Percentiles rank a stretch among this genome's conserved stretches.
phyloP scores from a whole-genome alignment of 2,329 filamentous ascomycete species.

The Botrytis cinerea region DNA sequence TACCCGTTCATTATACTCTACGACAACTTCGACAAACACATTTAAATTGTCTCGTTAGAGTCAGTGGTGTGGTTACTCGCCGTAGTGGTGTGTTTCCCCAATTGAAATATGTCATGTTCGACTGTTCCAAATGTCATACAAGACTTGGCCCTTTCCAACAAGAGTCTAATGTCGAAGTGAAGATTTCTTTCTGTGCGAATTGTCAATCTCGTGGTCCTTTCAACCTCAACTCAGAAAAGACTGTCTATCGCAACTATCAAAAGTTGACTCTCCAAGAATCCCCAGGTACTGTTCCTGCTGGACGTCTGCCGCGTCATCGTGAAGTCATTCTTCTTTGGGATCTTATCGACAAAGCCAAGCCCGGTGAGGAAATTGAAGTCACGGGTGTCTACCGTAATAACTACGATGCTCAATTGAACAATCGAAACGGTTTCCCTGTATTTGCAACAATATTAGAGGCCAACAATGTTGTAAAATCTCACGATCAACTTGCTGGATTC shows the following conservation, averaged over 20 bases:
- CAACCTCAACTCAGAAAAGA: constrained; percentile 94
- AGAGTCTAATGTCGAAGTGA: constrained; percentile 94
- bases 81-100: constrained; percentile 96
- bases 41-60: constrained; percentile 91
- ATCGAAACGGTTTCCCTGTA: constrained; percentile 97
- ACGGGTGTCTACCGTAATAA: constrained; percentile 98
- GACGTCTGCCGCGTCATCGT: constrained; percentile 86
- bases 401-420: constrained; percentile 96
- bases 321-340: constrained; percentile 97
- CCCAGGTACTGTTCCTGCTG: constrained; percentile 92
- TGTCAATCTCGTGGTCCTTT: constrained; percentile 96
- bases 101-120: constrained; percentile 97
- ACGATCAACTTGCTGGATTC: constrained; percentile 97
- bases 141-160: constrained; percentile 96
- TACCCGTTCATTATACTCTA: constrained; percentile 92
- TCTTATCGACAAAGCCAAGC: constrained; percentile 93
- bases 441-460: constrained; percentile 98
- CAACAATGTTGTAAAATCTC: constrained; percentile 94
- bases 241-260: constrained; percentile 97
- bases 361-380: constrained; percentile 95
- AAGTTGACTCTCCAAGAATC: constrained; percentile 97
- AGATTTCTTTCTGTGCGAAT: constrained; percentile 93
- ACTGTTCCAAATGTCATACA: constrained; percentile 89
- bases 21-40: constrained; percentile 94
- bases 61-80: constrained; percentile 92